These are phyloP conservation scores for Drosera capensis DNA, from an alignment of 148 eudicot genomes.

Conservation along the genomic window DNA sequence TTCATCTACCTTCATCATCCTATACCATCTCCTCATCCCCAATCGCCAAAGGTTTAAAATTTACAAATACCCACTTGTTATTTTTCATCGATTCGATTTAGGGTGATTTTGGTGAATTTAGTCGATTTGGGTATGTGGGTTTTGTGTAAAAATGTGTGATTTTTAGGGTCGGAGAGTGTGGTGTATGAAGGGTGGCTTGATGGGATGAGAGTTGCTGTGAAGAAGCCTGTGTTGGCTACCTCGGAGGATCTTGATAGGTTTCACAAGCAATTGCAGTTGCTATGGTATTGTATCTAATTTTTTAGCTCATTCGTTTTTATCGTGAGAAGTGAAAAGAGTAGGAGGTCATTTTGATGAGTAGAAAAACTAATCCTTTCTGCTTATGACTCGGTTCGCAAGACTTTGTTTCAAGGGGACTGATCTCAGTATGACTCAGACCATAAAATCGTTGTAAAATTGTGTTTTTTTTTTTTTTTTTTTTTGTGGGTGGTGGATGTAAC, in stretches of 20 bases:
- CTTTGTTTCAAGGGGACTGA: no score
- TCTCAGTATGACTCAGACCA: no score
- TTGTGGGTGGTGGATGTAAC: no score
- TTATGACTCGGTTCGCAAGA: no score
- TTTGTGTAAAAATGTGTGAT: constrained; percentile 19
- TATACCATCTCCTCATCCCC: constrained; percentile 49
- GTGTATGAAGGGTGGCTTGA: constrained; percentile 70
- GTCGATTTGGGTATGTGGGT: constrained; percentile 6
- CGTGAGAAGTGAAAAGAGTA: neutral
- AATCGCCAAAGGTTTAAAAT: constrained; percentile 71
- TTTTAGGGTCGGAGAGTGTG: constrained; percentile 61
- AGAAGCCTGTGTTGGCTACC: constrained; percentile 79
- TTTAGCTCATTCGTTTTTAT: neutral
- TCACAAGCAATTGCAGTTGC: constrained; percentile 72
- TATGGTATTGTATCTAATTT: constrained; percentile 30
- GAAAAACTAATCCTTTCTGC: neutral
- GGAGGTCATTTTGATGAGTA: neutral
- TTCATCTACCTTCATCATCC: constrained; percentile 62
- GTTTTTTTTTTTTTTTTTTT: no score
- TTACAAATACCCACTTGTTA: neutral
- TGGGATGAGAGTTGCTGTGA: constrained; percentile 65
- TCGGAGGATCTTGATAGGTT: constrained; percentile 71
- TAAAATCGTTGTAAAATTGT: no score
- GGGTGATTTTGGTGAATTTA: neutral
- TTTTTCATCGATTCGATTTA: neutral